Base-by-base conservation (phyloP, 2,329 filamentous ascomycete species). In the Colletotrichum navitas region DNA sequence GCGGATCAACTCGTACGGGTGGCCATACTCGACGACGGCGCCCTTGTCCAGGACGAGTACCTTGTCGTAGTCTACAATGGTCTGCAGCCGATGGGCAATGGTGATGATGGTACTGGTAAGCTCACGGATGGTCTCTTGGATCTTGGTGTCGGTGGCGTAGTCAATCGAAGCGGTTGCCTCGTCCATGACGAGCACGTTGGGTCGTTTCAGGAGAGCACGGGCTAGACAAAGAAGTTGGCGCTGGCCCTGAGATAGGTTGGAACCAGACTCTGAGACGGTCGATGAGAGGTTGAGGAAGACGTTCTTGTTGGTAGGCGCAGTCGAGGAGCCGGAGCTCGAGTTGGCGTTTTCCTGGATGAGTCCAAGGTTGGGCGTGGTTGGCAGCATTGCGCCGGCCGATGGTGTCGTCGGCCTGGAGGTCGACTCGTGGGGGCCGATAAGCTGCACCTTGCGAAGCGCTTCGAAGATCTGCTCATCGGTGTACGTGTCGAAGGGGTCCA, bases 111-210 rank as follows among this genome's bases (percentile, higher is more conserved):
- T 99, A 80, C 94, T 94, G 75, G 91, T 92, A 76, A 98, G 88
- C 80, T 97, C 93, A n/a, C 94, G 92, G 73, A 99, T 95, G 0
- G 96, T 98, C 77, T 94, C 94, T 82, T 99, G 96, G 76, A 99
- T 98, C 84, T 97, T 98, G 61, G 92, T 88, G 78, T 99, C 96
- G 2, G 96, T 99, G 6, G 91, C 92, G 82, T 98, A 98, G 83
- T 99, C 96, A 78, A 99, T 98, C 0, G 94, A 97, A 0, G 96
- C 96, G 0, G 96, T 99, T 0, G 96, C 96, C 85, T 99, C 96
- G 81, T 99, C 96, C 96, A 99, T 98, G 78, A 99, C 92, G n/a
- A 99, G 86, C 1, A 99, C 94, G 74, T 93, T 95, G 0, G 96
- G 95, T 43, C 90, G 89, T 83, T 97, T 98, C 74, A 99, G 91